These are phyloP conservation scores for Porcisia deanei DNA, from an alignment of 208 protist species.

Conservation along the genomic window DNA sequence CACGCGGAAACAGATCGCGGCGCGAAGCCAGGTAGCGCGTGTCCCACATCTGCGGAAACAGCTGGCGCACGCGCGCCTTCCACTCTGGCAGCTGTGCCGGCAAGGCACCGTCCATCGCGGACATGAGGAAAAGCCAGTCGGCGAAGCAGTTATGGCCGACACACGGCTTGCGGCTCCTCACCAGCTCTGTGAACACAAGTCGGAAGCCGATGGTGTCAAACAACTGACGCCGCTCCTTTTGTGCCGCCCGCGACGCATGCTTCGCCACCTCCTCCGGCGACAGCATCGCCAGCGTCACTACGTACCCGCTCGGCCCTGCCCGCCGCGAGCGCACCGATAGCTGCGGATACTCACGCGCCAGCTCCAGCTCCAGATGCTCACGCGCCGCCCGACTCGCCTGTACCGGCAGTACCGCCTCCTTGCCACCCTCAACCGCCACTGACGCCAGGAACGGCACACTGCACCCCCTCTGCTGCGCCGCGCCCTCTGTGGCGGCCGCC, in stretches of 20 bases:
- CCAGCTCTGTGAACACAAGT: conserved; percentile 61
- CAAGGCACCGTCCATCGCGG: conserved; percentile 43
- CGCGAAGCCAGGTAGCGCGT: conserved; percentile 58
- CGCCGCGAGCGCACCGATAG: conserved; percentile 50
- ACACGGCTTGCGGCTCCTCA: conserved; percentile 60
- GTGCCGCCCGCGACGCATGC: conserved; percentile 20
- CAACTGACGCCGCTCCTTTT: conserved; percentile 29
- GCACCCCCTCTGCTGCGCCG: background rate
- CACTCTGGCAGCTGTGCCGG: conserved; percentile 43
- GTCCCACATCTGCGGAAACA: conserved; percentile 78
- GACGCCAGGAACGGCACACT: conserved; percentile 25
- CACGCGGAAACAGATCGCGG: conserved; percentile 39
- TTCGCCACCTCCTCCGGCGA: conserved; percentile 39
- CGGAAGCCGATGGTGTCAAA: conserved; percentile 71
- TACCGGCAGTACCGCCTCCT: conserved; percentile 42
- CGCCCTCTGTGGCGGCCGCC: conserved; percentile 4
- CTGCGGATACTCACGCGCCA: conserved; percentile 25
- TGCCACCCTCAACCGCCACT: conserved; percentile 25
- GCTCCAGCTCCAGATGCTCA: conserved; percentile 35
- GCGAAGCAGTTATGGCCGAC: conserved; percentile 86
- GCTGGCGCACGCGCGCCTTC: conserved; percentile 37
- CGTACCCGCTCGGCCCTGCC: conserved; percentile 31
- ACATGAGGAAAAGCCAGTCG: conserved; percentile 74
- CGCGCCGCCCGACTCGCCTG: conserved; percentile 45
- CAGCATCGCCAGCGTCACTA: conserved; percentile 34